A percentile compares a stretch with the other conserved stretches of the same genome.
Evolutionary conservation across 1,284 basidiomycete genomes (phyloP).

Genomic region (Wallemia ichthyophaga): DNA sequence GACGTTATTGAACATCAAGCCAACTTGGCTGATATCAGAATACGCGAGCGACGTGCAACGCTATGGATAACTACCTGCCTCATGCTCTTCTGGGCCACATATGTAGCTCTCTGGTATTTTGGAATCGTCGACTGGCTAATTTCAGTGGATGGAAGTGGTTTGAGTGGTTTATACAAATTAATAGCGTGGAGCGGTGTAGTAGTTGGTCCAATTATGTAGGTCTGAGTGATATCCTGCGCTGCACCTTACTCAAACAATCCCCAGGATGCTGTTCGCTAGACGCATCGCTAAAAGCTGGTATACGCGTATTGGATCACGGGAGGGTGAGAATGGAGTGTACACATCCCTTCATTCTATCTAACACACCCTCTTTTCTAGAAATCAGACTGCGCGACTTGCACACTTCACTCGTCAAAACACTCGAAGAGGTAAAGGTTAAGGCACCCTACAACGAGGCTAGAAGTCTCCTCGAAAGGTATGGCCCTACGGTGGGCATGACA

Average conservation of each 20-base stretch:
- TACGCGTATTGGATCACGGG: constrained; percentile 43
- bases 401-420: constrained; percentile 49
- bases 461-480: constrained; percentile 69
- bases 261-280: constrained; percentile 49
- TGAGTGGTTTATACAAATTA: constrained; percentile 14
- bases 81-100: constrained; percentile 44
- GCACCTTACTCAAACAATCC: too few species aligned
- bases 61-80: constrained; percentile 57
- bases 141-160: constrained; percentile 15
- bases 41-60: constrained; percentile 52
- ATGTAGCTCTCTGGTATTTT: constrained; percentile 54
- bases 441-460: constrained; percentile 83
- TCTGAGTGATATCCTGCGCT: too few species aligned
- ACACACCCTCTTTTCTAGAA: constrained; percentile 23
- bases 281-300: constrained; percentile 68
- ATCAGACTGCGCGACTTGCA: constrained; percentile 42
- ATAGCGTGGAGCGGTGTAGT: constrained; percentile 27
- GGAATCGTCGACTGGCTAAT: constrained; percentile 14
- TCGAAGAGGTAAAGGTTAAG: constrained; percentile 91
- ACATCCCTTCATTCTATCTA: too few species aligned
- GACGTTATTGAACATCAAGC: constrained; percentile 27
- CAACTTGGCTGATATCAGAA: constrained; percentile 54
- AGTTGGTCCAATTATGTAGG: constrained; percentile 49
- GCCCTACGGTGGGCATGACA: constrained; percentile 15
- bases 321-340: constrained; percentile 27